Evolutionary conservation across 164 flowering plant genomes (phyloP).

Genomic region (Tetrastigma voinierianum): DNA sequence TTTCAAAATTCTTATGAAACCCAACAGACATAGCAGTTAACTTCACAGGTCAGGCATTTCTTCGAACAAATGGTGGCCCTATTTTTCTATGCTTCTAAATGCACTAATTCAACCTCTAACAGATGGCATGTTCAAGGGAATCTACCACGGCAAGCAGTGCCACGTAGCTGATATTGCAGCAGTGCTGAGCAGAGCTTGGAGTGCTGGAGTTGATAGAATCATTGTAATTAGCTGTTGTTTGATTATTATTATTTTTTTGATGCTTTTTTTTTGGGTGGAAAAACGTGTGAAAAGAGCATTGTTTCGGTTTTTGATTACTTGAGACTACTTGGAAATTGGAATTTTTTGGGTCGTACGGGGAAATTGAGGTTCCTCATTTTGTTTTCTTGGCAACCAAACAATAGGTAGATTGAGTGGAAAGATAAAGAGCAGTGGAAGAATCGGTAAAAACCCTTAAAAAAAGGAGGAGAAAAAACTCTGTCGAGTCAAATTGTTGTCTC

Average conservation of each 20-base stretch:
- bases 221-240: slow-evolving; percentile 52
- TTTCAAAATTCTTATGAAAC: not conserved
- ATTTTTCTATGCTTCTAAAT: not conserved
- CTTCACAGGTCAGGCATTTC: slow-evolving; percentile 80
- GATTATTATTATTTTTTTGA: not conserved
- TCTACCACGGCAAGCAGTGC: slow-evolving; percentile 85
- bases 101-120: not conserved
- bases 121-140: slow-evolving; percentile 94
- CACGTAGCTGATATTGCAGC: slow-evolving; percentile 68
- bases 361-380: too few relatives aligned
- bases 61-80: slow-evolving; percentile 20
- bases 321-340: too few relatives aligned
- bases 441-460: not conserved
- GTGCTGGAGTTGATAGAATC: slow-evolving; percentile 85
- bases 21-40: slow-evolving; percentile 91
- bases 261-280: too few relatives aligned
- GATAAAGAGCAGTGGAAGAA: too few relatives aligned
- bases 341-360: too few relatives aligned
- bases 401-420: too few relatives aligned
- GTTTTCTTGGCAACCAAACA: too few relatives aligned
- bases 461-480: too few relatives aligned
- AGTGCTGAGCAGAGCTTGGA: slow-evolving; percentile 88
- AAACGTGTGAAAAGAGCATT: too few relatives aligned
- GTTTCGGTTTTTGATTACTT: too few relatives aligned
- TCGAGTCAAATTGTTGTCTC: too few relatives aligned